Evolutionary conservation across 2,329 filamentous ascomycete species (phyloP).

Genomic region (Cordyceps cicadae): DNA sequence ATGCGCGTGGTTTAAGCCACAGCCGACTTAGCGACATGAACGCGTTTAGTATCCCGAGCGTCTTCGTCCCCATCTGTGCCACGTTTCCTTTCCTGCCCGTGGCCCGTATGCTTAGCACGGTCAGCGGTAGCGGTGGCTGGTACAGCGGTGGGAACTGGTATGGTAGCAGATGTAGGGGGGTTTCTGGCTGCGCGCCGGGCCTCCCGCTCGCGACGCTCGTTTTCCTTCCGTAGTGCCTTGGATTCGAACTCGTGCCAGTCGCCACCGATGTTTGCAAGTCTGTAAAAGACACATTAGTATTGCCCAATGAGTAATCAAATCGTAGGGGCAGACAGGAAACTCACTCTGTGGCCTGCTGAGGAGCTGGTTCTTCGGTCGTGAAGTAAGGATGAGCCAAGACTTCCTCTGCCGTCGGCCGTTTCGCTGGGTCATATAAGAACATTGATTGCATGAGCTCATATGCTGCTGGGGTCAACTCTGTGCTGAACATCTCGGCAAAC

Average conservation of each 20-base stretch:
- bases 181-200: conserved; percentile 36
- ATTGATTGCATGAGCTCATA: conserved; percentile 77
- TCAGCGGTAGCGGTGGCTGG: conserved; percentile 17
- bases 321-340: conserved; percentile 25
- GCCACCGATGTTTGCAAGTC: conserved; percentile 71
- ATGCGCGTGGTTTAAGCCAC: neutral
- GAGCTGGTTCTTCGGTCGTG: conserved; percentile 65
- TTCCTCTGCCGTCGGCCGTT: conserved; percentile 74
- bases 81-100: conserved; percentile 31
- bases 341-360: conserved; percentile 74
- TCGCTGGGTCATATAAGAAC: conserved; percentile 81
- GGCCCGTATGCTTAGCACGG: conserved; percentile 20
- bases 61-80: conserved; percentile 24
- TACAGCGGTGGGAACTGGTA: neutral
- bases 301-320: neutral
- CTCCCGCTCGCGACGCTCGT: conserved; percentile 57
- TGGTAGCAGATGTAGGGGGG: conserved; percentile 17
- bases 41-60: conserved; percentile 26
- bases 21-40: neutral
- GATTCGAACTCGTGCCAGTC: conserved; percentile 99
- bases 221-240: conserved; percentile 86
- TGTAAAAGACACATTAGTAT: conserved; percentile 30
- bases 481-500: conserved; percentile 77
- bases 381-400: conserved; percentile 88
- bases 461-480: conserved; percentile 67